Evolutionary conservation across 2,329 filamentous ascomycete genomes (phyloP).

Genomic region (Ceratocystis ficicola): DNA sequence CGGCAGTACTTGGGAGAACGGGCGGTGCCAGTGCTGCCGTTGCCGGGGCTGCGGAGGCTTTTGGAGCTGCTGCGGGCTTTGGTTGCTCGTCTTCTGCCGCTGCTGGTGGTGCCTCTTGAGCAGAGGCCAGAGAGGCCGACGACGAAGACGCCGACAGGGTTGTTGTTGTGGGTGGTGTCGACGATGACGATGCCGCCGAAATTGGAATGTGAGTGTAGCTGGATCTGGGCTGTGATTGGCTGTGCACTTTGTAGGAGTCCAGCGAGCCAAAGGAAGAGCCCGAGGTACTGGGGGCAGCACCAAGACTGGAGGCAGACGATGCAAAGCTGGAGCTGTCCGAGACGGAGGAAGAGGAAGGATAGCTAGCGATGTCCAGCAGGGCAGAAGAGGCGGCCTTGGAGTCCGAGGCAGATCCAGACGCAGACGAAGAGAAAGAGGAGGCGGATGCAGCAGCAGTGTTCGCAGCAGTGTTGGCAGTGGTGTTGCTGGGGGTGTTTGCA

Average conservation of each 20-base stretch:
- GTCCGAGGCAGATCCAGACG: not conserved
- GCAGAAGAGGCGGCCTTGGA: not conserved
- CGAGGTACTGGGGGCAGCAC: not conserved
- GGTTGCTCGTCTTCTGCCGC: not conserved
- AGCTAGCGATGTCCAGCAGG: not conserved
- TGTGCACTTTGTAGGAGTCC: not conserved
- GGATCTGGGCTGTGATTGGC: slow-evolving; percentile 4
- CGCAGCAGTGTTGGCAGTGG: not conserved
- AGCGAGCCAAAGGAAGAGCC: not conserved
- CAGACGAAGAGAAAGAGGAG: not conserved
- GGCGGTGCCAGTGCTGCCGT: not conserved
- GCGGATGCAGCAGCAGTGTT: not conserved
- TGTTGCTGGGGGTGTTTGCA: too few relatives aligned
- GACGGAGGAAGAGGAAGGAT: not conserved
- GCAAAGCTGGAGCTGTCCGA: not conserved
- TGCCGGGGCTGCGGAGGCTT: not conserved
- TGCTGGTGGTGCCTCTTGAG: not conserved
- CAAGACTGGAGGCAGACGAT: not conserved
- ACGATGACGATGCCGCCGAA: not conserved
- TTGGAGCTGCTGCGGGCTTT: not conserved
- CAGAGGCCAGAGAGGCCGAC: too few relatives aligned
- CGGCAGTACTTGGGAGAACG: not conserved
- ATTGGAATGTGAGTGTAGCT: not conserved
- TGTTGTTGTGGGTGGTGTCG: not conserved
- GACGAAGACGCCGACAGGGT: not conserved